These are phyloP conservation scores for Scutellaria baicalensis DNA, from an alignment of 257 asterid species.

Conservation along the genomic window DNA sequence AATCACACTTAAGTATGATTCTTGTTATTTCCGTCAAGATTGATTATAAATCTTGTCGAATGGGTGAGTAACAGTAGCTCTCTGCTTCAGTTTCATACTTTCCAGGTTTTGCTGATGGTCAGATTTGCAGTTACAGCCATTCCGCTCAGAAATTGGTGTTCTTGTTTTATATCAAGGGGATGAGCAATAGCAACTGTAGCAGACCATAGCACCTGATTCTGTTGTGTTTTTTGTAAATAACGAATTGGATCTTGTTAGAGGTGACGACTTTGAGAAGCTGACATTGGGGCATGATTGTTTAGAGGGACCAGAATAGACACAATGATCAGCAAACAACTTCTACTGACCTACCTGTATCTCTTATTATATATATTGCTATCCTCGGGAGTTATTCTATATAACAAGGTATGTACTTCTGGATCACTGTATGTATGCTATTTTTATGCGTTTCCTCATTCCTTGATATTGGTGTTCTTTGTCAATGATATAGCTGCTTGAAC, in stretches of 20 bases:
- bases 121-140: constrained; percentile 15
- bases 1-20: too few species aligned
- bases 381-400: constrained; percentile 87
- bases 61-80: too few species aligned
- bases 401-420: constrained; percentile 54
- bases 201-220: constrained; percentile 19
- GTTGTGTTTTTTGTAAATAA: constrained; percentile 10
- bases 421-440: not conserved
- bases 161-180: constrained; percentile 15
- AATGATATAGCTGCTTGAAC: not conserved
- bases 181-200: constrained; percentile 13
- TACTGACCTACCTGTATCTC: constrained; percentile 78
- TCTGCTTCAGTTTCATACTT: too few species aligned
- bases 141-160: constrained; percentile 13
- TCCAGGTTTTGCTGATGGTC: too few species aligned
- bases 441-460: not conserved
- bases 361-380: constrained; percentile 69
- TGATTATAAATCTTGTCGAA: too few species aligned
- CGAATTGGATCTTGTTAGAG: constrained; percentile 1
- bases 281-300: constrained; percentile 22
- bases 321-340: constrained; percentile 75
- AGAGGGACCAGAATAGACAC: constrained; percentile 24
- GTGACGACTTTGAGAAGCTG: constrained; percentile 20
- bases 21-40: too few species aligned
- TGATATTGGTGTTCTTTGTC: not conserved